These are phyloP conservation scores for Zygosaccharomyces sapae DNA, from an alignment of 1,139 yeast genomes.

Conservation along the genomic window DNA sequence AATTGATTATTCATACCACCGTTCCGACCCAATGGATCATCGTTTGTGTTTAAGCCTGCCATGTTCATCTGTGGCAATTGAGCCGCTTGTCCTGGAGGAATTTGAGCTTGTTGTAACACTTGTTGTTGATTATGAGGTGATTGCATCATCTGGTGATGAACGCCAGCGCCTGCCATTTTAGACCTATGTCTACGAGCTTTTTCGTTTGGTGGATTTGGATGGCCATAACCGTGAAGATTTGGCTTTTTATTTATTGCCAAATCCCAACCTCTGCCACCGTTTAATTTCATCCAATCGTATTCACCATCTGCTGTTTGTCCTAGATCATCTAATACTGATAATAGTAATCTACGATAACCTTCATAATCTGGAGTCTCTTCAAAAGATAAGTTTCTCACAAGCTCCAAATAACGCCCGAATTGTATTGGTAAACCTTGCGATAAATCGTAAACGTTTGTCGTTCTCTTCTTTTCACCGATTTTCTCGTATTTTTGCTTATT, in stretches of 20 bases:
- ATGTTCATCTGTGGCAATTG: conserved; percentile 6
- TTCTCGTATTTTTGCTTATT: conserved; percentile 79
- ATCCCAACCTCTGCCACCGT: conserved; percentile 83
- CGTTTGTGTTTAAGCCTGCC: conserved; percentile 3
- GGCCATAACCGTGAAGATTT: conserved; percentile 79
- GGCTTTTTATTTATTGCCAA: conserved; percentile 73
- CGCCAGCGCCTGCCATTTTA: conserved; percentile 21
- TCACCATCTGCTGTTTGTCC: conserved; percentile 57
- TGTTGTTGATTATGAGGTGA: conserved; percentile 23
- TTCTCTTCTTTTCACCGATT: conserved; percentile 73
- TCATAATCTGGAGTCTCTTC: conserved; percentile 78
- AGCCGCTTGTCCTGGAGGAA: conserved; percentile 17
- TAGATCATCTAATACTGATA: conserved; percentile 59
- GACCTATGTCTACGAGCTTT: conserved; percentile 41
- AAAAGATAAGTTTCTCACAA: conserved; percentile 66
- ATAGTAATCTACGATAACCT: conserved; percentile 60
- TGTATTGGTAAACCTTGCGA: conserved; percentile 70
- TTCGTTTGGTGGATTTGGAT: conserved; percentile 52
- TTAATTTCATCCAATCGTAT: conserved; percentile 81
- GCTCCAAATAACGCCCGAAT: conserved; percentile 70
- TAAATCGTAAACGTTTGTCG: conserved; percentile 64
- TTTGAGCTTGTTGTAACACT: conserved; percentile 16
- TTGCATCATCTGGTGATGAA: conserved; percentile 25
- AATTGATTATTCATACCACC: conserved; percentile 4
- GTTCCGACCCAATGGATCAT: conserved; percentile 8